phyloP scores from a whole-genome alignment of 2,329 filamentous ascomycete species.

The Epicoccum sorghinum region DNA sequence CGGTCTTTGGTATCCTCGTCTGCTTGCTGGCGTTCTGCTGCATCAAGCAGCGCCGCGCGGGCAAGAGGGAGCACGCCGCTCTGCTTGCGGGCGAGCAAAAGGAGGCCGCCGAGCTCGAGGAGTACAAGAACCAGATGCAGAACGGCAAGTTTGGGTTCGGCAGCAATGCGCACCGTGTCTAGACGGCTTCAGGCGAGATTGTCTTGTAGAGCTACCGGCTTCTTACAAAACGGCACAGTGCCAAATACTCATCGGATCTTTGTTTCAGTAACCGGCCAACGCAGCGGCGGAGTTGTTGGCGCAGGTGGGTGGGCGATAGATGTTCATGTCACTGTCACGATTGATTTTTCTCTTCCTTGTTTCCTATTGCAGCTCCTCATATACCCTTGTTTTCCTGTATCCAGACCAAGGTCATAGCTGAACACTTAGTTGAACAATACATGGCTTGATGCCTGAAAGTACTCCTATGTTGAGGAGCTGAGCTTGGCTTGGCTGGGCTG shows the following conservation, averaged over 20 bases:
- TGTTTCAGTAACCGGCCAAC: slow-evolving; percentile 19
- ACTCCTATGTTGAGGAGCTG: too few species aligned
- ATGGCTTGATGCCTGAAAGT: slow-evolving; percentile 15
- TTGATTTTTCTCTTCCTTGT: slow-evolving; percentile 1
- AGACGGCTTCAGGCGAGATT: neutral
- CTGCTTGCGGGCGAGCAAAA: slow-evolving; percentile 44
- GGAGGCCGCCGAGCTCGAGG: slow-evolving; percentile 44
- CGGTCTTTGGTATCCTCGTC: slow-evolving; percentile 34
- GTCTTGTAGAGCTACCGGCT: too few species aligned
- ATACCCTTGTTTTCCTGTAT: slow-evolving; percentile 19
- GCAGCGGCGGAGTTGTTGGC: slow-evolving; percentile 9
- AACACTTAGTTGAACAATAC: slow-evolving; percentile 12
- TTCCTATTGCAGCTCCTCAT: slow-evolving; percentile 6
- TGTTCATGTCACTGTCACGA: slow-evolving; percentile 21
- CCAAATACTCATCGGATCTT: neutral
- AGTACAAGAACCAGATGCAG: slow-evolving; percentile 41
- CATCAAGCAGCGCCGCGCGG: slow-evolving; percentile 48
- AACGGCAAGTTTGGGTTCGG: slow-evolving; percentile 31
- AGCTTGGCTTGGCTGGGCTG: neutral
- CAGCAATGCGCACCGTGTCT: slow-evolving; percentile 17
- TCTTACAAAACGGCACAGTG: too few species aligned
- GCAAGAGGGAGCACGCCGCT: slow-evolving; percentile 41
- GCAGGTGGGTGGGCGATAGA: slow-evolving; percentile 18
- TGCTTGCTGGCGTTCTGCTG: slow-evolving; percentile 44
- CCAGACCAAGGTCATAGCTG: slow-evolving; percentile 18